phyloP scores from a whole-genome alignment of 257 asterid genomes.

The Osmanthus fragrans region DNA sequence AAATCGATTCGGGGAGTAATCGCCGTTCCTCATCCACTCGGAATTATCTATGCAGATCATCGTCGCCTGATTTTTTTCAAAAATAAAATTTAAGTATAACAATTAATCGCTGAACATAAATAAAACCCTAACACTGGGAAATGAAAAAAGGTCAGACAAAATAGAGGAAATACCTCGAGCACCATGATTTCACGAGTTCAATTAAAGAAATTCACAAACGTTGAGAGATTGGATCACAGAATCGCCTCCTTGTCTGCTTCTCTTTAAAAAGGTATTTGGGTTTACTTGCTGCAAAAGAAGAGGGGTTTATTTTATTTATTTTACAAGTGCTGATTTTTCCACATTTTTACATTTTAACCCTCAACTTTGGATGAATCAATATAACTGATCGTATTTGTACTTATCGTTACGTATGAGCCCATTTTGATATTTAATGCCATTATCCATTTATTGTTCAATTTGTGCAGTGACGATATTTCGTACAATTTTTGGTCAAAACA shows the following conservation, averaged over 20 bases:
- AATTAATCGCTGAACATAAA: background rate
- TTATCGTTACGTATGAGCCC: background rate
- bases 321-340: background rate
- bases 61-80: conserved; percentile 57
- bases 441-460: background rate
- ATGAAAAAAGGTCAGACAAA: background rate
- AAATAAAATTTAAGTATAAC: conserved; percentile 5
- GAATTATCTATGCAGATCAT: conserved; percentile 98
- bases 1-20: conserved; percentile 81
- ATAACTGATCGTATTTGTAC: background rate
- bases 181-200: conserved; percentile 52
- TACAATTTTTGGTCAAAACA: no score
- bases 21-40: conserved; percentile 98
- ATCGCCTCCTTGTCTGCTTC: background rate
- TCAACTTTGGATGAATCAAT: background rate
- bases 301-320: background rate
- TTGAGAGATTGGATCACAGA: background rate
- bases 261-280: background rate
- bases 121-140: conserved; percentile 23
- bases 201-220: background rate
- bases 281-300: conserved; percentile 3
- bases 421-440: background rate
- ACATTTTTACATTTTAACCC: background rate
- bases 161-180: conserved; percentile 68
- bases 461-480: no score